Conservation (phyloP, 257 asterid genomes). For the Gentiana macrophylla region DNA sequence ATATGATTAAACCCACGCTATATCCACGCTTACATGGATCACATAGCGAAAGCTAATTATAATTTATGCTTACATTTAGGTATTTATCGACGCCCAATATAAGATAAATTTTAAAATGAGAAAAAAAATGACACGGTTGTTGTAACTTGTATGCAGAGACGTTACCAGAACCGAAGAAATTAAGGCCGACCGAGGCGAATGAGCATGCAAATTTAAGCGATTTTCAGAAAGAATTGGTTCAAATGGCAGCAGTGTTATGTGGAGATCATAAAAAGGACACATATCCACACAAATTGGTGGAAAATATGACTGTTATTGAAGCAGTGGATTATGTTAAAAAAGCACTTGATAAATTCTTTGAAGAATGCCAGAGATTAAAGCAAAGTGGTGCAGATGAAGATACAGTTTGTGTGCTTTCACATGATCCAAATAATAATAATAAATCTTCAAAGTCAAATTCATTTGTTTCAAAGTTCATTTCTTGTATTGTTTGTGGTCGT, state of each 20-base stretch:
- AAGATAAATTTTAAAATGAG: too few relatives aligned
- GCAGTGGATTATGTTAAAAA: constrained; percentile 43
- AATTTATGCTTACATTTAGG: too few relatives aligned
- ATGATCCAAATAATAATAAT: neutral
- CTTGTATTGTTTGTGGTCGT: constrained; percentile 17
- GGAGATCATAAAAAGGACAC: constrained; percentile 41
- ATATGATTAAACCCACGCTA: too few relatives aligned
- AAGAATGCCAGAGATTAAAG: constrained; percentile 39
- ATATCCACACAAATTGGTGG: constrained; percentile 33
- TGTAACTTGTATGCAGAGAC: constrained; percentile 24
- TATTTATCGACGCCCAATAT: too few relatives aligned
- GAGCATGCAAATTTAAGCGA: constrained; percentile 54
- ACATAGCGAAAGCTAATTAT: too few relatives aligned
- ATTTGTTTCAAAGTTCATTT: constrained; percentile 16
- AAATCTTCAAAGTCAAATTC: constrained; percentile 11
- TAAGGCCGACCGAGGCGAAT: constrained; percentile 37
- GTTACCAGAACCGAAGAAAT: constrained; percentile 36
- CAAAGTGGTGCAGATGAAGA: constrained; percentile 48
- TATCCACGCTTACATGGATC: too few relatives aligned
- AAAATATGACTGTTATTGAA: constrained; percentile 44
- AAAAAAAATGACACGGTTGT: too few relatives aligned
- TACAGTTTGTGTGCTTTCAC: constrained; percentile 8
- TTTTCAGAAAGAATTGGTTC: constrained; percentile 61
- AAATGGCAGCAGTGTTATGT: constrained; percentile 53
- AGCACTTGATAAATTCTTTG: constrained; percentile 44